Evolutionary conservation across 106 monocot genomes (phyloP).

Genomic region (Acanthochlamys bracteata): DNA sequence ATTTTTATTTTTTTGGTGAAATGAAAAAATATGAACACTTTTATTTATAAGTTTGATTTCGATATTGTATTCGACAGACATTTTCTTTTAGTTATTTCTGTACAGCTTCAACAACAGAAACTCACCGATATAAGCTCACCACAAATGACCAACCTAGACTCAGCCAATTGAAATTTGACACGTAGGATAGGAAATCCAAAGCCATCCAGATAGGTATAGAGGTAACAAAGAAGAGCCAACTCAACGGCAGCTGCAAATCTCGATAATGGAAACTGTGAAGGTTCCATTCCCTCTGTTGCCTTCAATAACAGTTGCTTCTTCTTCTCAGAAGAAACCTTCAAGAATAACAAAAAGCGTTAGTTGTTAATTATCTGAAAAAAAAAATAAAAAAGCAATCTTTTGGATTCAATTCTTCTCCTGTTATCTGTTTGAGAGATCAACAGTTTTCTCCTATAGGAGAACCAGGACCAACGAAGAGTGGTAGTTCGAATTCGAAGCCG

Average conservation of each 20-base stretch:
- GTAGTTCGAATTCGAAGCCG: constrained; percentile 18
- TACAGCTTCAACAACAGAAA: no score
- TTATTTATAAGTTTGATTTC: no score
- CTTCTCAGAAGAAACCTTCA: constrained; percentile 23
- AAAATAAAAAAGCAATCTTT: no score
- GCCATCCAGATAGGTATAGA: neutral
- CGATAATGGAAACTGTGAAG: constrained; percentile 17
- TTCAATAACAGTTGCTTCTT: constrained; percentile 9
- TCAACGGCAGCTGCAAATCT: neutral
- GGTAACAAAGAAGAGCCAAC: neutral
- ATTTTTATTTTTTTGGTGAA: no score
- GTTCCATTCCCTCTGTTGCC: neutral
- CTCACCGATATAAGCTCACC: no score
- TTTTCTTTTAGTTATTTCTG: no score
- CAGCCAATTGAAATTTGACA: neutral
- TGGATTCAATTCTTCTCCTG: neutral
- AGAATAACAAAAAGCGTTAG: constrained; percentile 24
- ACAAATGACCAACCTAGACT: no score
- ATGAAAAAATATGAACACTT: no score
- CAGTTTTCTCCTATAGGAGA: constrained; percentile 58
- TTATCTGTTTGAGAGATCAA: constrained; percentile 34
- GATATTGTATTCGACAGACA: no score
- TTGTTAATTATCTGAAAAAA: neutral
- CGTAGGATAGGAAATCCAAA: neutral
- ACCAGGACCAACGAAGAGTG: constrained; percentile 25